These are phyloP conservation scores for Pisolithus microcarpus DNA, from an alignment of 768 basidiomycete species.

Conservation along the genomic window DNA sequence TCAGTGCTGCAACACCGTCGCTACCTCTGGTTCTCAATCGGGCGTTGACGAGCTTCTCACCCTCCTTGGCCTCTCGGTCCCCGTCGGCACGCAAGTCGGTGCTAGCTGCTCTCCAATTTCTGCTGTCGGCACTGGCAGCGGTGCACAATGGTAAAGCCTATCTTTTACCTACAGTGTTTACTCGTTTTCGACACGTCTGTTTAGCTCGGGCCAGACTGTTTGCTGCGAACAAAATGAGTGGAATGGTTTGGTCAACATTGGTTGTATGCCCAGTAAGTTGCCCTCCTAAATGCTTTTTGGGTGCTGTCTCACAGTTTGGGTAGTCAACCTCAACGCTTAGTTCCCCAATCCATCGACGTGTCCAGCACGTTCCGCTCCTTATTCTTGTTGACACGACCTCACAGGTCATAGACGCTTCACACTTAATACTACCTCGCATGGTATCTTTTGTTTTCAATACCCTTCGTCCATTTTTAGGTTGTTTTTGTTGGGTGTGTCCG, in stretches of 20 bases:
- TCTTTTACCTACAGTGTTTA: accelerated
- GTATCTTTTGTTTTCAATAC: not conserved
- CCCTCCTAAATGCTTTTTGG: not conserved
- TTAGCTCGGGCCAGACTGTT: conserved; percentile 29
- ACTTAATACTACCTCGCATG: conserved; percentile 10
- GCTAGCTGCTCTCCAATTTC: conserved; percentile 28
- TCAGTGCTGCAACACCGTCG: conserved; percentile 16
- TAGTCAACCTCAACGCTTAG: conserved; percentile 10
- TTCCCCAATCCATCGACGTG: not conserved
- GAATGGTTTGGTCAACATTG: conserved; percentile 32
- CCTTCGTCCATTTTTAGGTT: not conserved
- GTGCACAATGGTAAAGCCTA: conserved; percentile 13
- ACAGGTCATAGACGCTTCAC: not conserved
- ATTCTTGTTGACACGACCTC: not conserved
- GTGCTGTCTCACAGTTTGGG: not conserved
- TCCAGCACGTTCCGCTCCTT: conserved; percentile 14
- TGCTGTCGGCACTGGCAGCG: conserved; percentile 15
- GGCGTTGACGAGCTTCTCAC: not conserved
- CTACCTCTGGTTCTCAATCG: accelerated
- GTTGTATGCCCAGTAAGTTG: conserved; percentile 33
- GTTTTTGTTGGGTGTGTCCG: not conserved
- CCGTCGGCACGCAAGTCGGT: conserved; percentile 11
- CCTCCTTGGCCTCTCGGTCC: not conserved
- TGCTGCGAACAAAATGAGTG: conserved; percentile 34
- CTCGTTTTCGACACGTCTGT: not conserved